Conservation (phyloP, 768 basidiomycete genomes). For the Auriculariales sp. region DNA sequence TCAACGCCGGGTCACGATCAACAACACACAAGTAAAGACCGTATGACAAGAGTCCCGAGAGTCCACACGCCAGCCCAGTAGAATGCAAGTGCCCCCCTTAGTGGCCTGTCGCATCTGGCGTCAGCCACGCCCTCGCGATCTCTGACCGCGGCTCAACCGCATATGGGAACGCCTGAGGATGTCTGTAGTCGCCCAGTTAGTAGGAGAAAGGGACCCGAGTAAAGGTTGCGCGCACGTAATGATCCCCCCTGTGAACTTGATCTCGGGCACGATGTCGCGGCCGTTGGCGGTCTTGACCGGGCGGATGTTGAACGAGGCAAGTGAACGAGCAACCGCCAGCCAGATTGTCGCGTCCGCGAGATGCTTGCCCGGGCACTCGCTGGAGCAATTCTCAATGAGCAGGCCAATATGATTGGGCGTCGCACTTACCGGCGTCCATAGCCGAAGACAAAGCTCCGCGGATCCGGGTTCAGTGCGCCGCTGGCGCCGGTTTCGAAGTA, state of each 20-base stretch:
- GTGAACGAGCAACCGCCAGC: not conserved
- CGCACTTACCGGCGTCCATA: constrained; percentile 27
- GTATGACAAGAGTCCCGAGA: too few relatives aligned
- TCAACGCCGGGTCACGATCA: too few relatives aligned
- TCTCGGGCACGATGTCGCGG: constrained; percentile 3
- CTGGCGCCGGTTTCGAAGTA: constrained; percentile 8
- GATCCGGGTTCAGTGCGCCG: constrained; percentile 16
- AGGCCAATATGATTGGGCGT: constrained; percentile 11
- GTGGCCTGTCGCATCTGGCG: too few relatives aligned
- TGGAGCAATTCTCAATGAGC: constrained; percentile 8
- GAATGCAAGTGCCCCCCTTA: too few relatives aligned
- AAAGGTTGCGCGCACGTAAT: constrained; percentile 3
- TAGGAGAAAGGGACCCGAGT: not conserved
- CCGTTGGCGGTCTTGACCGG: constrained; percentile 4
- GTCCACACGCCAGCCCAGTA: too few relatives aligned
- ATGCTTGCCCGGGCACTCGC: constrained; percentile 4
- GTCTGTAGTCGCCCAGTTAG: constrained; percentile 12
- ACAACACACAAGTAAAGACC: too few relatives aligned
- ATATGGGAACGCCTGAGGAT: constrained; percentile 16
- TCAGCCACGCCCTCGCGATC: too few relatives aligned
- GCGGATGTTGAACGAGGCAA: not conserved
- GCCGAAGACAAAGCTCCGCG: constrained; percentile 31
- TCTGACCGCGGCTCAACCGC: too few relatives aligned
- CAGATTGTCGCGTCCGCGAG: not conserved
- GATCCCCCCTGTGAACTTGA: constrained; percentile 15